Base-by-base conservation (phyloP, 139 green algal genomes). In the Coelastrella sp. region DNA sequence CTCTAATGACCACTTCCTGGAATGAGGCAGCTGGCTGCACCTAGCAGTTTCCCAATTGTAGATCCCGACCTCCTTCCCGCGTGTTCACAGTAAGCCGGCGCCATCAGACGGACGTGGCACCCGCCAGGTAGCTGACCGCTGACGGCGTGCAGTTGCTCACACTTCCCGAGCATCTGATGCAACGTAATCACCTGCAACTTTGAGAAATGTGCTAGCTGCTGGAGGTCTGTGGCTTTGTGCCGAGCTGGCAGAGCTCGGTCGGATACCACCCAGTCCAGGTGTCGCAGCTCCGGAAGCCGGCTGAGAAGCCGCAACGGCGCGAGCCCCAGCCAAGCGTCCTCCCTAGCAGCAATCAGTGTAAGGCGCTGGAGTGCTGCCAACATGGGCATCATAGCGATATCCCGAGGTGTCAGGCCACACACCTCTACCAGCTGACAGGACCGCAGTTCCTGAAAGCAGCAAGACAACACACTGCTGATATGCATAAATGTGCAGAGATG, bases 81-180 rank as follows among this genome's bases (percentile, higher is more conserved):
- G 34, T 85, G 79, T 63, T 85, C 79, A 30, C 79, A 85, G 32
- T 77, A 85, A 40, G 79, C 79, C 0, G 79, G 79, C 40, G 79
- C 17, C 79, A 85, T 85, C 63, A 85, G 43, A 41, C 79, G 27
- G 43, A 85, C 60, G 25, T 76, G 63, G 40, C 79, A 85, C 2
- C 60, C 50, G 0, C n/a, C 41, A 2, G 6, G 40, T 63, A 85
- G 32, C 62, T 74, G 79, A 35, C 43, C 63, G 43, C 79, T 85
- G 27, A 85, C 40, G 2, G 79, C 63, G 50, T 74, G 60, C 40
- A 85, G 79, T 41, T 48, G 30, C 40, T 85, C 79, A 60, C 62
- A 76, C 43, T 37, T 48, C 11, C 79, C 79, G 4, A 85, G 43
- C 15, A 50, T 4, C 2, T 62, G 62, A 43, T 74, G 79, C 63